Evolutionary conservation across 2,329 filamentous ascomycete genomes (phyloP), one percentile per base, ranked within the genome.

Genomic region (Fusarium pseudograminearum): DNA sequence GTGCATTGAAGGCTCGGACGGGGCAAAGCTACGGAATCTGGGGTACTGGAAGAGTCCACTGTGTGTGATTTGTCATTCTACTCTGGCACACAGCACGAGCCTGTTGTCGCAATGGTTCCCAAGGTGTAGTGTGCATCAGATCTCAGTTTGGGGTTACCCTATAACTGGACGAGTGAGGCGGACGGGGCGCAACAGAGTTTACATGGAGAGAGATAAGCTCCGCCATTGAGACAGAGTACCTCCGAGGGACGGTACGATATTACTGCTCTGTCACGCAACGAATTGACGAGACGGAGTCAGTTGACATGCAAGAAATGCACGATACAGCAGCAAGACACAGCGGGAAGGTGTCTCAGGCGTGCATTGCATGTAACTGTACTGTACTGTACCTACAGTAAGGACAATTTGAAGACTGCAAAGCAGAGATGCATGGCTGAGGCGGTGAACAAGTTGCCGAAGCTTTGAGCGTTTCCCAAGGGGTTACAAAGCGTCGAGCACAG

Each of bases 391-490:
- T 65, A 65, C 57, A 63, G 57, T 44, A 38, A 62, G 20, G 36
- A 34, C 44, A 45, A 36, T 36, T 34, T 51, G 20, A 36, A 30
- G 7, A 60, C 47, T 51, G 63, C 55, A 54, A 22, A 66, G 34
- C 60, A 68, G 54, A 69, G 36, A 66, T 44, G 53, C 61, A 54
- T 48, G 61, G 28, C 54, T 69, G 65, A 69, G 66, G 66, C 66
- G 66, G 66, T 69, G 66, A 69, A 56, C 46, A 60, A 28, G 36
- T 46, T 62, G 53, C 36, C 47, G 47, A 45, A 45, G 33, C 48
- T 45, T 38, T 20, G 36, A 20, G 41, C 42, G 57, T 54, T 30
- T 33, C 45, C 26, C 30, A 26, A 57, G 18, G 52, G 20, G 20
- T 40, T 40, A 22, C 36, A 40, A 38, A 20, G n/a, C 14, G 36